Conservation (phyloP, 2,329 filamentous ascomycete genomes). For the Penicillium freii region DNA sequence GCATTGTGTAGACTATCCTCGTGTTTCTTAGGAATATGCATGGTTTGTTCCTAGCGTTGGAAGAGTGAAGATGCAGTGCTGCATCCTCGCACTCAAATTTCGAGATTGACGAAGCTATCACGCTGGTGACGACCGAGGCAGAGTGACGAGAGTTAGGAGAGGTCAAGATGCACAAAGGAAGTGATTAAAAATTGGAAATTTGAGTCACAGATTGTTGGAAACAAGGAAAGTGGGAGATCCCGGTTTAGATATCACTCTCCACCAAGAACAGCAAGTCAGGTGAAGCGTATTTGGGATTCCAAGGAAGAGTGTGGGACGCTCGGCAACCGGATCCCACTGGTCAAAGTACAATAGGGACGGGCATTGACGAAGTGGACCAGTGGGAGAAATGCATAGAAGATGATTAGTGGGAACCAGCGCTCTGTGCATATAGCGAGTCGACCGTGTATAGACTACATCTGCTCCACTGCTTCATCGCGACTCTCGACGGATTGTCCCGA, state of each 20-base stretch:
- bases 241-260: not conserved
- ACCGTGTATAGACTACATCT: not conserved
- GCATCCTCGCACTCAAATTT: constrained; percentile 13
- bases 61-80: constrained; percentile 7
- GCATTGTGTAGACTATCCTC: constrained; percentile 24
- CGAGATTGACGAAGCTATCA: not conserved
- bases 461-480: constrained; percentile 17
- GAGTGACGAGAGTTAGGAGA: not conserved
- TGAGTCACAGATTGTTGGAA: constrained; percentile 6
- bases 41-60: constrained; percentile 11
- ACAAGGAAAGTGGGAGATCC: constrained; percentile 11
- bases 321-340: constrained; percentile 6
- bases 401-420: constrained; percentile 11
- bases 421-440: constrained; percentile 10
- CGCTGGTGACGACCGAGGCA: not conserved
- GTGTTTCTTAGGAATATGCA: constrained; percentile 11
- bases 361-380: not conserved
- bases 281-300: not conserved
- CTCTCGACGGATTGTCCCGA: not conserved
- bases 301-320: not conserved
- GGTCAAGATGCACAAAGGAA: not conserved
- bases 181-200: not conserved
- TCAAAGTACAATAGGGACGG: constrained; percentile 16
- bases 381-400: constrained; percentile 8
- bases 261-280: constrained; percentile 9